Conservation (phyloP, 176 grass and related monocot species). For the Panicum miliaceum region DNA sequence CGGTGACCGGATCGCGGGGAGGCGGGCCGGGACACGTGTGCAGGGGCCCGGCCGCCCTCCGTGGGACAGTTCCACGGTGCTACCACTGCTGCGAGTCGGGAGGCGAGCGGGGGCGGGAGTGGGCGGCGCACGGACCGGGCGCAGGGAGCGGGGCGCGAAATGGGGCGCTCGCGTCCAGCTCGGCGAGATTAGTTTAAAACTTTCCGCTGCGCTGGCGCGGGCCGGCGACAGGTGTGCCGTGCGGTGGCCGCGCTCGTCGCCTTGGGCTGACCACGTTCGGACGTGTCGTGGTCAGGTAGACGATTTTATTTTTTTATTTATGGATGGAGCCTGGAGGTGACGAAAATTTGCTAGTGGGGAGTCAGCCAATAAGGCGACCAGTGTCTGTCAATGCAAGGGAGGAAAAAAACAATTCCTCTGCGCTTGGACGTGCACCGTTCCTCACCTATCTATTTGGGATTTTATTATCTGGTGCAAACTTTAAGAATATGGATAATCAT, state of each 20-base stretch:
- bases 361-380: neutral
- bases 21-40: conserved; percentile 21
- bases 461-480: no score
- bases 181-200: conserved; percentile 33
- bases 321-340: neutral
- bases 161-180: conserved; percentile 26
- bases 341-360: neutral
- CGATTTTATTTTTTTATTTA: neutral
- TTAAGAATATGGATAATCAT: no score
- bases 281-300: neutral
- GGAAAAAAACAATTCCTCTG: no score
- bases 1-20: conserved; percentile 26
- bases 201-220: neutral
- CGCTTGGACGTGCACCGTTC: no score
- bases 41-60: neutral
- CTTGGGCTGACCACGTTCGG: conserved; percentile 3
- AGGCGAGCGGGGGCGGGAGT: fast-evolving
- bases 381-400: neutral
- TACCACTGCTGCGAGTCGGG: no score
- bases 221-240: neutral
- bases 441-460: no score
- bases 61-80: conserved; percentile 2
- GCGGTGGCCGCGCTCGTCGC: conserved; percentile 10
- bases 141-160: neutral
- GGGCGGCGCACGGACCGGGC: conserved; percentile 24